Percentiles rank a stretch among this genome's conserved stretches.
phyloP scores from a whole-genome alignment of 1,284 basidiomycete species.

The Malassezia equina region DNA sequence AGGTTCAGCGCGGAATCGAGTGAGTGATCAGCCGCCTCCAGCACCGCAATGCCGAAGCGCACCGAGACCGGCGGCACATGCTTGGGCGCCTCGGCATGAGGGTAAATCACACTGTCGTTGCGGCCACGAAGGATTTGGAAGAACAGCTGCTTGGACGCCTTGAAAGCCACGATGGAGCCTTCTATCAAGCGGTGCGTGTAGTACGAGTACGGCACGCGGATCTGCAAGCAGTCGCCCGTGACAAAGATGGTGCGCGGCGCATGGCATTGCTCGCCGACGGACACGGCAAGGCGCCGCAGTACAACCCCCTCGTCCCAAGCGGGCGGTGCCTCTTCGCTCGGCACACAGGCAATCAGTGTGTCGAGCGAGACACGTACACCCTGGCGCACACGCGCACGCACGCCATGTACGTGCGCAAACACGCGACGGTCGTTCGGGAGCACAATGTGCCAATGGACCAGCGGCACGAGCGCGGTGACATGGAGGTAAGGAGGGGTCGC shows the following conservation, averaged over 20 bases:
- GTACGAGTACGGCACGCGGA: conserved; percentile 72
- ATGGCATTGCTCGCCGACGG: conserved; percentile 11
- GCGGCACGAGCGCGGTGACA: not conserved
- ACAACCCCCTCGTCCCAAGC: conserved; percentile 71
- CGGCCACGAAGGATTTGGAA: conserved; percentile 48
- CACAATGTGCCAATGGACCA: conserved; percentile 24
- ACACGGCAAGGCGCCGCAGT: conserved; percentile 54
- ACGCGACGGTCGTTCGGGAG: conserved; percentile 1
- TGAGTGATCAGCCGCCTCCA: conserved; percentile 80
- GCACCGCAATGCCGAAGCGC: conserved; percentile 55
- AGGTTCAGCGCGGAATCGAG: conserved; percentile 71
- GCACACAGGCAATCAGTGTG: conserved; percentile 50
- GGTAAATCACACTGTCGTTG: conserved; percentile 33
- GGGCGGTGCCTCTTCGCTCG: conserved; percentile 34
- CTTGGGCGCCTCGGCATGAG: conserved; percentile 40
- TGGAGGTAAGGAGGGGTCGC: no score
- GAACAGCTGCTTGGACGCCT: conserved; percentile 50
- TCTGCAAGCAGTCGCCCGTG: conserved; percentile 59
- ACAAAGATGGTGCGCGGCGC: conserved; percentile 46
- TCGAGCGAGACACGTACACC: conserved; percentile 43
- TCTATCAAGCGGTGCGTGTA: conserved; percentile 55
- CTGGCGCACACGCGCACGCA: conserved; percentile 16
- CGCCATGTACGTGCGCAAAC: conserved; percentile 9
- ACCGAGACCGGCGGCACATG: conserved; percentile 55
- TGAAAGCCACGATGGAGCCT: conserved; percentile 49